These are phyloP conservation scores for Rehmannia glutinosa DNA, from an alignment of 257 asterid species.

Conservation along the genomic window DNA sequence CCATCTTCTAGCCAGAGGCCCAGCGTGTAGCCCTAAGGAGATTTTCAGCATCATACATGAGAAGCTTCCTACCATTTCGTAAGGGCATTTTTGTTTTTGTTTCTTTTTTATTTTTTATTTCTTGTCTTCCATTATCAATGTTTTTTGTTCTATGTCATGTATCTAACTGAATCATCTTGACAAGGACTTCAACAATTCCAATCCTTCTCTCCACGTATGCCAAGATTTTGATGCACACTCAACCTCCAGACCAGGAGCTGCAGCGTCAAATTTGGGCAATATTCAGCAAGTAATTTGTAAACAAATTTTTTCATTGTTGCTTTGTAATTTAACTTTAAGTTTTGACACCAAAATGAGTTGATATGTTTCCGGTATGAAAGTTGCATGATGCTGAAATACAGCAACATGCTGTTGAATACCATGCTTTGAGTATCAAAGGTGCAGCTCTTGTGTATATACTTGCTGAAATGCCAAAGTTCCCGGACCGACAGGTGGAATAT, in stretches of 20 bases:
- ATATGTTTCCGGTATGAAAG: constrained; percentile 67
- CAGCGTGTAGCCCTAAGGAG: constrained; percentile 87
- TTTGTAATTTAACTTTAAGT: neutral
- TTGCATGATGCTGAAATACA: constrained; percentile 91
- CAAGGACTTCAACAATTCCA: constrained; percentile 84
- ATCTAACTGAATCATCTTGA: constrained; percentile 21
- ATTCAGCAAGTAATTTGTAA: constrained; percentile 59
- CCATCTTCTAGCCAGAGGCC: constrained; percentile 90
- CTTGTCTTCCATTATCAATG: constrained; percentile 15
- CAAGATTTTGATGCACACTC: constrained; percentile 89
- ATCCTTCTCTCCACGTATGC: constrained; percentile 92
- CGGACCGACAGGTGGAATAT: constrained; percentile 78
- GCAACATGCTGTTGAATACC: constrained; percentile 92
- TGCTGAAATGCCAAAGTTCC: constrained; percentile 98
- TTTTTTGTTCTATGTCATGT: constrained; percentile 14
- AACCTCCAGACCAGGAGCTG: constrained; percentile 80
- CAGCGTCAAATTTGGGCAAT: constrained; percentile 78
- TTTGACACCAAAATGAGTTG: constrained; percentile 16
- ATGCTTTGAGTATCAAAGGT: constrained; percentile 83
- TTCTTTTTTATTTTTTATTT: too few relatives aligned
- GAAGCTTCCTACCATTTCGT: constrained; percentile 95
- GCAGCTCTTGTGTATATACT: constrained; percentile 79
- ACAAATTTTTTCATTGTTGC: neutral
- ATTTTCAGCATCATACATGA: constrained; percentile 75
- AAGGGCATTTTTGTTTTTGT: constrained; percentile 37